Evolutionary conservation across 1,284 basidiomycete species (phyloP).

Genomic region (Ganoderma multipileum): DNA sequence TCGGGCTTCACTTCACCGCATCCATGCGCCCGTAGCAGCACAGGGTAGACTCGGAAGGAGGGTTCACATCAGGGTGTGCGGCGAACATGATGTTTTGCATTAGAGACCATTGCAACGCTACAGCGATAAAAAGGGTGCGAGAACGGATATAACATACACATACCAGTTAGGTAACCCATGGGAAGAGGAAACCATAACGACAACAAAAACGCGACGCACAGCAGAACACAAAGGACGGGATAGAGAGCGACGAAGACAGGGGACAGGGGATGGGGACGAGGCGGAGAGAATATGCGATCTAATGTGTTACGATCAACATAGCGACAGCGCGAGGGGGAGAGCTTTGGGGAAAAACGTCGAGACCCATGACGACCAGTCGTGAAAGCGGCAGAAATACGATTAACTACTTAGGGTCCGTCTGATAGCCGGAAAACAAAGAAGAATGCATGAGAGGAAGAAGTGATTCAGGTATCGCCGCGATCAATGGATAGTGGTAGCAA

Average conservation of each 20-base stretch:
- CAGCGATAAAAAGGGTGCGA: conserved; percentile 18
- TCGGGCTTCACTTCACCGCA: background rate
- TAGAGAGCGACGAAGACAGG: conserved; percentile 22
- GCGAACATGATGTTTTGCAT: background rate
- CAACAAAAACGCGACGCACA: conserved; percentile 29
- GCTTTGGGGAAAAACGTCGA: conserved; percentile 17
- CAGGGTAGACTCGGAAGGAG: background rate
- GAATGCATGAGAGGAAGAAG: conserved; percentile 18
- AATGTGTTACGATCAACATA: conserved; percentile 34
- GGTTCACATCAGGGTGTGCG: background rate
- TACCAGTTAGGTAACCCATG: conserved; percentile 25
- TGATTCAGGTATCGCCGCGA: background rate
- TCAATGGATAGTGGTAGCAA: conserved; percentile 45
- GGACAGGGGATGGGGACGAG: conserved; percentile 14
- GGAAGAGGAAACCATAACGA: conserved; percentile 15
- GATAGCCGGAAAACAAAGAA: conserved; percentile 15
- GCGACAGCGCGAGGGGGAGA: conserved; percentile 23
- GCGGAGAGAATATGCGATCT: conserved; percentile 15
- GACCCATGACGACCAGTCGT: conserved; percentile 24
- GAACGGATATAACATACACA: conserved; percentile 28
- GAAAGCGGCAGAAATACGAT: conserved; percentile 20
- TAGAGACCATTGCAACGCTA: conserved; percentile 22
- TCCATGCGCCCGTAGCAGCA: background rate
- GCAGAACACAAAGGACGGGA: conserved; percentile 26
- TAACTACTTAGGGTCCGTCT: conserved; percentile 19